Percentiles rank a stretch among this genome's conserved stretches.
Evolutionary conservation across 78 protist species (phyloP).

Genomic region (Dictyostelium purpureum): DNA sequence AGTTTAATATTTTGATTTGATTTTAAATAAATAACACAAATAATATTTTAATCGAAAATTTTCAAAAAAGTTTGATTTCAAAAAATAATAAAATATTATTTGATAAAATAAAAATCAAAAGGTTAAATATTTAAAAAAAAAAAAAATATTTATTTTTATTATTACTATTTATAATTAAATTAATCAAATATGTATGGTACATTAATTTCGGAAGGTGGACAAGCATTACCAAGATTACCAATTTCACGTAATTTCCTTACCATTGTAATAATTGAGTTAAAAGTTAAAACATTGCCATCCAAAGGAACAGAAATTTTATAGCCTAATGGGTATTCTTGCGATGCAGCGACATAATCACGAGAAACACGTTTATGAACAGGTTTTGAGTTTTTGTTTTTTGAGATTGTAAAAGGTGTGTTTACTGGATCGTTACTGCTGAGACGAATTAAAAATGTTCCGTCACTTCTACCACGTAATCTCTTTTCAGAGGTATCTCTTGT

Average conservation of each 20-base stretch:
- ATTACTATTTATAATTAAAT: neutral
- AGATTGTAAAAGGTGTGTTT: conserved; percentile 71
- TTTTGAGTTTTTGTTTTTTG: conserved; percentile 23
- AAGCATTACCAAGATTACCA: conserved; percentile 36
- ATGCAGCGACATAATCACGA: conserved; percentile 23
- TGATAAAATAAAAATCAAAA: too few relatives aligned
- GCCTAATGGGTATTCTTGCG: conserved; percentile 45
- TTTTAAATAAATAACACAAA: too few relatives aligned
- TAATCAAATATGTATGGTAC: conserved; percentile 48
- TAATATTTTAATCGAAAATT: too few relatives aligned
- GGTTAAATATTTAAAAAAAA: neutral
- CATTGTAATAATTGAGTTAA: conserved; percentile 15
- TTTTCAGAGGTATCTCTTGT: conserved; percentile 55
- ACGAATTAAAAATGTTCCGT: conserved; percentile 71
- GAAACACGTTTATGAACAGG: conserved; percentile 75
- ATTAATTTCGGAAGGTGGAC: conserved; percentile 65
- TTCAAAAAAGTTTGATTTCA: too few relatives aligned
- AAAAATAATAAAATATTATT: too few relatives aligned
- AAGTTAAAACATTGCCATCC: conserved; percentile 36
- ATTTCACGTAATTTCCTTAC: conserved; percentile 15
- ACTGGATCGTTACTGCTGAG: conserved; percentile 50
- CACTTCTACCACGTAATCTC: conserved; percentile 74
- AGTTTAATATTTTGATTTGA: too few relatives aligned
- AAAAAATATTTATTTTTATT: neutral
- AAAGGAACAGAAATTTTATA: conserved; percentile 46